Conservation (phyloP, 1,284 basidiomycete genomes). For the Chalciporus piperatoides region DNA sequence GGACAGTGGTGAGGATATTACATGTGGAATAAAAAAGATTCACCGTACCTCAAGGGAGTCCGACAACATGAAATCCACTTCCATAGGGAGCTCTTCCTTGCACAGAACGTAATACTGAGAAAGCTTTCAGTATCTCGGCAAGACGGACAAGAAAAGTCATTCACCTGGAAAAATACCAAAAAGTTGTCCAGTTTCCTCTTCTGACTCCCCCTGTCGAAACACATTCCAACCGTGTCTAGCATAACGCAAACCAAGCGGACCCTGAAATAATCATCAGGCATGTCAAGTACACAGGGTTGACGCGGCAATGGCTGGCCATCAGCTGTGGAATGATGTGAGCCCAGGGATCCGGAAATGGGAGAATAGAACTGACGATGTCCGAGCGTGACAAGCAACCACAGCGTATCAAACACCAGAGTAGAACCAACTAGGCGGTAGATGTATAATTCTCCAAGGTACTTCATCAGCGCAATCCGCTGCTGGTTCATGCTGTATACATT, state of each 20-base stretch:
- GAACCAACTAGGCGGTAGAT: conserved; percentile 94
- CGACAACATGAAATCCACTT: conserved; percentile 94
- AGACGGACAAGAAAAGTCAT: conserved; percentile 9
- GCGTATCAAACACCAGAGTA: conserved; percentile 85
- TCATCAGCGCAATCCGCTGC: conserved; percentile 84
- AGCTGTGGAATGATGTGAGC: conserved; percentile 43
- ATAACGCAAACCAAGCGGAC: conserved; percentile 88
- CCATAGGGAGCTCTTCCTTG: conserved; percentile 90
- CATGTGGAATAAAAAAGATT: conserved; percentile 1
- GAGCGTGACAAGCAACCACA: conserved; percentile 96
- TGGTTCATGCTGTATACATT: conserved; percentile 97
- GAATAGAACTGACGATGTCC: conserved; percentile 76
- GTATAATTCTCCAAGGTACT: conserved; percentile 95
- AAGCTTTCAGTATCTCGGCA: conserved; percentile 10
- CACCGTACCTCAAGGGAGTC: conserved; percentile 83
- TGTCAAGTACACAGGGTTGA: conserved; percentile 75
- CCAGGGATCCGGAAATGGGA: neutral
- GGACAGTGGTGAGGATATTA: conserved; percentile 12
- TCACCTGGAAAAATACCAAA: conserved; percentile 88
- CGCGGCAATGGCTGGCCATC: conserved; percentile 88
- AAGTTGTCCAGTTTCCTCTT: conserved; percentile 92
- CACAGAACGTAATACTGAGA: conserved; percentile 80
- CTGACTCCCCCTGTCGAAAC: conserved; percentile 90
- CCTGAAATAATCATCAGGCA: conserved; percentile 95
- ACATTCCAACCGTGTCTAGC: conserved; percentile 96